Evolutionary conservation across 2,329 filamentous ascomycete species (phyloP), one percentile per base, ranked within the genome.

Genomic region (Ceratocystiopsis brevicomis): DNA sequence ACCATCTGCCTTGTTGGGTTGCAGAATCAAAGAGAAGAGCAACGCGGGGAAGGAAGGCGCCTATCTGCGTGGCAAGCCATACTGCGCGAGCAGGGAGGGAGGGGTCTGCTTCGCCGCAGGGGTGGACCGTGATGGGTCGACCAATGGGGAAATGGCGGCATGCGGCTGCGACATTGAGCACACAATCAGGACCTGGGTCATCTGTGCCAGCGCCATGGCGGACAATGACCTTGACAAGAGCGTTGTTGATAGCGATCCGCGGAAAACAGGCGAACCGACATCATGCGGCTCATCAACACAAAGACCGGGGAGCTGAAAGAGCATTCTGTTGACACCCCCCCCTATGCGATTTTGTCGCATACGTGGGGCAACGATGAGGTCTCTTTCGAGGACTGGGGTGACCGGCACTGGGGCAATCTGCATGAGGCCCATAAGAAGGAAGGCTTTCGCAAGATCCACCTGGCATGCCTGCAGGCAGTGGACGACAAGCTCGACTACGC

Each of bases 291-390:
- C 8, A 37, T 52, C 35, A 48, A 49, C 30, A 40, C 43, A 1
- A 21, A 21, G 12, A 50, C 45, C 4, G 17, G 46, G 4, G 15
- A 16, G 12, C 45, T 51, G 1, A 39, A 43, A 37, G 44, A 47
- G n/a, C 42, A 37, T 33, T 38, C 40, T 17, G 43, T 35, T 17
- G 39, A 50, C 8, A 44, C 49, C 16, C 55, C 55, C 10, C 37
- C 51, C 1, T 59, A 59, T 44, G 55, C 53, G 2, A 58, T 59
- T 9, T 47, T 60, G 8, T 59, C 56, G 3, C 57, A 60, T 41
- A 53, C 48, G 11, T 58, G 57, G 57, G 49, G 47, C 11, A 41
- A 49, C 1, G 56, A 51, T 2, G 57, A 60, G 46, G 53, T 58
- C 11, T 44, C 51, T 0, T 52, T 55, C 37, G 39, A 49, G 18